These are phyloP conservation scores for Amanita exitialis DNA, from an alignment of 768 basidiomycete genomes.

Conservation along the genomic window DNA sequence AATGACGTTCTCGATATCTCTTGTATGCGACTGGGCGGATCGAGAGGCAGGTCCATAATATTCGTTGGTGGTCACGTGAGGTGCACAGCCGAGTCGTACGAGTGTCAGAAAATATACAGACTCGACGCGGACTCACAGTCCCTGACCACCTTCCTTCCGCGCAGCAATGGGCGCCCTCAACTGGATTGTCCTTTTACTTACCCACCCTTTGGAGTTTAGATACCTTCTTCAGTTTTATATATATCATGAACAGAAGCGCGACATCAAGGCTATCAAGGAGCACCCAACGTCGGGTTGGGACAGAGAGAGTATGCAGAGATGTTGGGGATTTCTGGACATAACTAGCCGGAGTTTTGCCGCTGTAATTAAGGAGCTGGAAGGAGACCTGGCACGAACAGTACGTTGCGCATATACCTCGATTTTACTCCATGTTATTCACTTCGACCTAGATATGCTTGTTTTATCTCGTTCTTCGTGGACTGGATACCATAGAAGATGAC, in stretches of 20 bases:
- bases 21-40: constrained; percentile 38
- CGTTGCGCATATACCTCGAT: constrained; percentile 22
- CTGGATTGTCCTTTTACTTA: constrained; percentile 60
- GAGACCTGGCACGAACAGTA: constrained; percentile 87
- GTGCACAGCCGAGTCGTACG: constrained; percentile 3
- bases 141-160: background rate
- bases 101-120: constrained; percentile 1
- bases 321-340: constrained; percentile 83
- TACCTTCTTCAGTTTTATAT: constrained; percentile 76
- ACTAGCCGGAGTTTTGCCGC: constrained; percentile 87
- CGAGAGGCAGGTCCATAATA: constrained; percentile 37
- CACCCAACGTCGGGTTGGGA: constrained; percentile 82
- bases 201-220: constrained; percentile 78
- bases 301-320: constrained; percentile 74
- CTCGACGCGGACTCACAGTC: background rate
- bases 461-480: constrained; percentile 85
- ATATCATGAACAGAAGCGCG: constrained; percentile 73
- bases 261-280: constrained; percentile 69
- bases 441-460: constrained; percentile 75
- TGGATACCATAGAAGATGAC: constrained; percentile 99
- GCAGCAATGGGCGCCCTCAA: constrained; percentile 41
- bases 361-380: constrained; percentile 94
- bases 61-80: background rate
- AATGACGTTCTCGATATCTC: constrained; percentile 24
- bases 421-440: background rate